Percentiles rank a stretch among this genome's conserved stretches.
phyloP scores from a whole-genome alignment of 495 filamentous ascomycete genomes.

The Cercophora scortea region DNA sequence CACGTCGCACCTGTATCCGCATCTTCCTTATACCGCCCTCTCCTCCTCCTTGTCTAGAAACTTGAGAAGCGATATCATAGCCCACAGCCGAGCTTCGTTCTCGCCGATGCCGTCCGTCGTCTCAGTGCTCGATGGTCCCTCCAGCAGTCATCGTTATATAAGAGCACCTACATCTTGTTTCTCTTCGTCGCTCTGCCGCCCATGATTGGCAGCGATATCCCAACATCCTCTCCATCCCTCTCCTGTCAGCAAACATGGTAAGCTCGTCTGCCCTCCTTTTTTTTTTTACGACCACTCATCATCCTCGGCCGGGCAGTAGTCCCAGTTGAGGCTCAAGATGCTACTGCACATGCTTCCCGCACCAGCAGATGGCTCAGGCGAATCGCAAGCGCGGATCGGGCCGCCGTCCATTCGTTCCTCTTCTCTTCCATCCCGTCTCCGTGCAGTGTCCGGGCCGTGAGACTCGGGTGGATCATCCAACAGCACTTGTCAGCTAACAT shows the following conservation, averaged over 20 bases:
- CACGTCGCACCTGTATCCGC: conserved; percentile 3
- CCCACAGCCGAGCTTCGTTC: neutral
- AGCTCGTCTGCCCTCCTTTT: neutral
- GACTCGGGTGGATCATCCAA: no score
- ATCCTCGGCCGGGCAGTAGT: no score
- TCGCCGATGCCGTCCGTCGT: conserved; percentile 2
- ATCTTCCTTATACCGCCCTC: neutral
- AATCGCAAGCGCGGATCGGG: no score
- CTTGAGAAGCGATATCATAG: neutral
- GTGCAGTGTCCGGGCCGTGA: no score
- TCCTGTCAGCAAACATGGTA: conserved; percentile 8
- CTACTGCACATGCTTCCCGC: no score
- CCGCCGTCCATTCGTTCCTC: no score
- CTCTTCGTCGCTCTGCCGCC: neutral
- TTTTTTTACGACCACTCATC: neutral
- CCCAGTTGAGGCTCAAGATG: no score
- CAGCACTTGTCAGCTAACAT: no score
- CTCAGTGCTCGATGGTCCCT: conserved; percentile 1
- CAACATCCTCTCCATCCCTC: conserved; percentile 1
- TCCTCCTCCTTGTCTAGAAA: neutral
- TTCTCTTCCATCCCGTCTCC: no score
- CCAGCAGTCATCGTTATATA: conserved; percentile 1
- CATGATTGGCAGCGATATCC: conserved; percentile 3
- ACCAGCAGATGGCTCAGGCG: no score
- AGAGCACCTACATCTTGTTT: neutral